A percentile compares a stretch with the other conserved stretches of the same genome.
These are phyloP conservation scores for Coemansia sp. DNA, from an alignment of 192 early-diverging fungal species.

Conservation along the genomic window DNA sequence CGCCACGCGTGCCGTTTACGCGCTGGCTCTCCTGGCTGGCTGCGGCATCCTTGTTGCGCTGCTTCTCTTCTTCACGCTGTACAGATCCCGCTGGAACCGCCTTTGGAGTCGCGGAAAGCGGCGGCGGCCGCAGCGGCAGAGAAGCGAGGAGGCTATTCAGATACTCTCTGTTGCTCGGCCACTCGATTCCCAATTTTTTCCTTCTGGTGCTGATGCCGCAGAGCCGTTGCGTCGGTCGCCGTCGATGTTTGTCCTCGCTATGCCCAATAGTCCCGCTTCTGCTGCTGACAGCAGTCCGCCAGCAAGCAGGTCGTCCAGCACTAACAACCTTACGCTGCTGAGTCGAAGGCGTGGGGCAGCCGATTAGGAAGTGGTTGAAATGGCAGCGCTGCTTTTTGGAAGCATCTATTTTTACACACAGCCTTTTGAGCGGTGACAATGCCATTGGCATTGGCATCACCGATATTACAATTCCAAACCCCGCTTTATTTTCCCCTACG, in stretches of 20 bases:
- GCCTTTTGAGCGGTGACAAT: too few relatives aligned
- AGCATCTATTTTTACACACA: too few relatives aligned
- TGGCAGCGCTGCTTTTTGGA: too few relatives aligned
- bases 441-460: too few relatives aligned
- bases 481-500: too few relatives aligned
- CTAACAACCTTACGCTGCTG: slow-evolving; percentile 18
- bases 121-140: too few relatives aligned
- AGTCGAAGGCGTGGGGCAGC: slow-evolving; percentile 18
- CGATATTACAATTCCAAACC: too few relatives aligned
- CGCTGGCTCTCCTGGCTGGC: neutral
- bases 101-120: too few relatives aligned
- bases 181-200: too few relatives aligned
- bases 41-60: neutral
- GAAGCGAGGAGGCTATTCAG: too few relatives aligned
- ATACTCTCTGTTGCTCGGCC: too few relatives aligned
- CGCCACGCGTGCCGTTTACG: slow-evolving; percentile 7
- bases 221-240: slow-evolving; percentile 14
- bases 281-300: slow-evolving; percentile 11
- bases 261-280: slow-evolving; percentile 14
- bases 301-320: slow-evolving; percentile 31
- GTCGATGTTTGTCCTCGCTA: slow-evolving; percentile 26
- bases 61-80: slow-evolving; percentile 1
- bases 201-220: neutral
- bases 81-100: neutral
- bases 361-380: neutral